phyloP scores from a whole-genome alignment of 345 rosid genomes.

The Hibiscus syriacus region DNA sequence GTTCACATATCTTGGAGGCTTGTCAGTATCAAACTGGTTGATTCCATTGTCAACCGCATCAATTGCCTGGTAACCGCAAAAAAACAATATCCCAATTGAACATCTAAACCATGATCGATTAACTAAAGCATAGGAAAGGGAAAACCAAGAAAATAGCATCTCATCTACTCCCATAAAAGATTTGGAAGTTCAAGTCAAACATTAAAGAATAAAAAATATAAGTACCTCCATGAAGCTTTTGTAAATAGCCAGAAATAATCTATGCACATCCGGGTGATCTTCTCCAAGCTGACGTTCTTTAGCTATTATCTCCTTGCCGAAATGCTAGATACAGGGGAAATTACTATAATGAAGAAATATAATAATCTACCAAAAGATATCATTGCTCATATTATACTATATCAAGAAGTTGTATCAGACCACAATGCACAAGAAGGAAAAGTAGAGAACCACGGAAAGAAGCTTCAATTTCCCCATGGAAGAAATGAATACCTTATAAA shows the following conservation, averaged over 20 bases:
- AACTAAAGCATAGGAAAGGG: neutral
- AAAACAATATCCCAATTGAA: neutral
- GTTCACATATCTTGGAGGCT: conserved; percentile 83
- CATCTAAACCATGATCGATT: neutral
- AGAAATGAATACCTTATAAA: conserved; percentile 61
- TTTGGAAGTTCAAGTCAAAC: neutral
- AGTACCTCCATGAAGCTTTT: conserved; percentile 90
- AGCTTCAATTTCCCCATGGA: neutral
- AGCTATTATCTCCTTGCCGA: conserved; percentile 89
- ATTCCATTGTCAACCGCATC: conserved; percentile 89
- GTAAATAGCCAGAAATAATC: conserved; percentile 71
- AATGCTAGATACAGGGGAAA: conserved; percentile 45
- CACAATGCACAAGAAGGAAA: neutral
- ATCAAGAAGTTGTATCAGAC: neutral
- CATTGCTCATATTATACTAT: neutral
- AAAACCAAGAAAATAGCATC: conserved; percentile 1
- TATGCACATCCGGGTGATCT: conserved; percentile 72
- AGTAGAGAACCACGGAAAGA: neutral
- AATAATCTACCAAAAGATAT: neutral
- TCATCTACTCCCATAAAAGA: neutral
- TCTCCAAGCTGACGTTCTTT: conserved; percentile 72
- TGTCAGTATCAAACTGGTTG: conserved; percentile 68
- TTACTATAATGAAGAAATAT: neutral
- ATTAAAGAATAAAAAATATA: neutral
- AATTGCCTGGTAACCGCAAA: conserved; percentile 40